A percentile compares a stretch with the other conserved stretches of the same genome.
Conservation (phyloP, 306 rosid species). For the Urtica urens region DNA sequence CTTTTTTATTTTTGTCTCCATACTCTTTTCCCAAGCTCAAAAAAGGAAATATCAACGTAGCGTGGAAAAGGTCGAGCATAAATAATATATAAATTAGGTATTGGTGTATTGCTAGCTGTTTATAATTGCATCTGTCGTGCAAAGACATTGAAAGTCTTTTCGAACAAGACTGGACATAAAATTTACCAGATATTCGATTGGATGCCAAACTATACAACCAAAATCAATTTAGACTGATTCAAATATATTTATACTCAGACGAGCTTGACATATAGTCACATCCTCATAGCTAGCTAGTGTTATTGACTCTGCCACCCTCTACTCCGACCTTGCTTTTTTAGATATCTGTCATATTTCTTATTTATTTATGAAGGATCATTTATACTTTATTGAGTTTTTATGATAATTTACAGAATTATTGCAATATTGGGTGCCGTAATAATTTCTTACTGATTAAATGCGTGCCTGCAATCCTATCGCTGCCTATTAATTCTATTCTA, state of each 20-base stretch:
- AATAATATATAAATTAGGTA: background rate
- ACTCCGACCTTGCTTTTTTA: background rate
- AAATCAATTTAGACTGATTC: conserved; percentile 10
- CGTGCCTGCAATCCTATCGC: no score
- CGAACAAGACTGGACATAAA: conserved; percentile 15
- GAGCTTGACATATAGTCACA: conserved; percentile 11
- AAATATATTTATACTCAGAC: background rate
- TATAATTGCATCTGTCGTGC: conserved; percentile 2
- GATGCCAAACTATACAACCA: conserved; percentile 5
- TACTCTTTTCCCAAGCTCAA: no score
- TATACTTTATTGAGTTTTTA: no score
- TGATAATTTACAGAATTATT: no score
- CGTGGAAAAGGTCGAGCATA: no score
- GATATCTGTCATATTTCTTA: no score
- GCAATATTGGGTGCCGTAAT: no score
- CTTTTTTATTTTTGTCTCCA: no score
- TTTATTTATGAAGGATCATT: no score
- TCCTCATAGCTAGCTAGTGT: background rate
- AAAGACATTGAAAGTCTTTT: background rate
- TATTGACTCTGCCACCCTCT: conserved; percentile 3
- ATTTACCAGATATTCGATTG: conserved; percentile 6
- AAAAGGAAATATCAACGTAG: no score
- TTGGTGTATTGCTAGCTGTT: background rate
- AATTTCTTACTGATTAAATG: no score
- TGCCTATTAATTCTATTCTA: no score